phyloP scores from a whole-genome alignment of 2,329 filamentous ascomycete species.

The Pyrenophora tritici-repentis region DNA sequence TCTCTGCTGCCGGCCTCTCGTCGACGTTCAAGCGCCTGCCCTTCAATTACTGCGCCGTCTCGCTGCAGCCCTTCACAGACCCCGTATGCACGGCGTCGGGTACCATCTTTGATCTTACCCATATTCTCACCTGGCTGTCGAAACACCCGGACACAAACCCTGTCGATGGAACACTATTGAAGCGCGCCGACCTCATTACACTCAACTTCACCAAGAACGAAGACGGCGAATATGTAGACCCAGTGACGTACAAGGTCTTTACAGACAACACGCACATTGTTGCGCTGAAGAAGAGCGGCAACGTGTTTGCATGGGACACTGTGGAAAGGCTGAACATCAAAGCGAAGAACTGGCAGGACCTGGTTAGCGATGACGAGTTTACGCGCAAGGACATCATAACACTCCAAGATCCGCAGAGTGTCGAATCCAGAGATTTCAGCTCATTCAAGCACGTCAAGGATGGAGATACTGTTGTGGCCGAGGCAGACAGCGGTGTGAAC shows the following conservation, averaged over 20 bases:
- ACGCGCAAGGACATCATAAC: constrained; percentile 91
- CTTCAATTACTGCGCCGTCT: constrained; percentile 97
- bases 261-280: constrained; percentile 98
- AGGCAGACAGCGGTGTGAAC: constrained; percentile 74
- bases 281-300: constrained; percentile 82
- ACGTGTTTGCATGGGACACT: constrained; percentile 96
- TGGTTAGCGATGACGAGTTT: constrained; percentile 87
- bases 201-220: constrained; percentile 92
- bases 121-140: constrained; percentile 91
- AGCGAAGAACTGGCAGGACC: constrained; percentile 90
- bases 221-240: constrained; percentile 89
- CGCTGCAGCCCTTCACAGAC: constrained; percentile 91
- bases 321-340: constrained; percentile 95
- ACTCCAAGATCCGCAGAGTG: constrained; percentile 91
- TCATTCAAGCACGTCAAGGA: constrained; percentile 89
- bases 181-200: constrained; percentile 82
- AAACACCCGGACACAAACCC: constrained; percentile 94
- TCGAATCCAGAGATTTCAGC: constrained; percentile 79
- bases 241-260: constrained; percentile 95
- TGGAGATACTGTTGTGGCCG: constrained; percentile 75
- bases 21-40: constrained; percentile 84
- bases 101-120: constrained; percentile 92
- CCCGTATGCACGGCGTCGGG: constrained; percentile 89
- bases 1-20: constrained; percentile 54
- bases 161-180: constrained; percentile 78